A percentile compares a stretch with the other conserved stretches of the same genome.
Evolutionary conservation across 2,329 filamentous ascomycete genomes (phyloP).

Genomic region (Aciculosporium take): DNA sequence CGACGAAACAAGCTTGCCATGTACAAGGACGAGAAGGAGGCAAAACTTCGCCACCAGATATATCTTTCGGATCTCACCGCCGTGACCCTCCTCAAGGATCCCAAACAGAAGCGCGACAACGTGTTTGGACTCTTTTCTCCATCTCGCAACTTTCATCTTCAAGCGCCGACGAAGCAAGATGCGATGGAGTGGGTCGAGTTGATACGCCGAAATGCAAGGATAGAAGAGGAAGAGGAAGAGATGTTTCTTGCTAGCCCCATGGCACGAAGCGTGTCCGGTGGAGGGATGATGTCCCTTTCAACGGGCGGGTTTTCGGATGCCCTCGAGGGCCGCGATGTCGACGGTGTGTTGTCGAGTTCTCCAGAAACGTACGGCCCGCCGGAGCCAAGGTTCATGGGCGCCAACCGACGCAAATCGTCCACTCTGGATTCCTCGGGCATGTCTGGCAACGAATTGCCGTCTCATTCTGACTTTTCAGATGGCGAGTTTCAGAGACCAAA

Average conservation of each 20-base stretch:
- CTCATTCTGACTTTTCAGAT: constrained; percentile 80
- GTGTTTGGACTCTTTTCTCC: constrained; percentile 90
- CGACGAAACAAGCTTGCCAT: constrained; percentile 81
- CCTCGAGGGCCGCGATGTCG: constrained; percentile 19
- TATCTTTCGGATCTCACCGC: constrained; percentile 81
- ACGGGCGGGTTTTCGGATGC: constrained; percentile 4
- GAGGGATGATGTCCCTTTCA: constrained; percentile 2
- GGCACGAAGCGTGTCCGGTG: constrained; percentile 31
- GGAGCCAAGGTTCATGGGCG: constrained; percentile 18
- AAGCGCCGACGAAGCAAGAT: constrained; percentile 58
- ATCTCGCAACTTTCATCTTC: constrained; percentile 80
- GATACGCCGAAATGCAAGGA: constrained; percentile 65
- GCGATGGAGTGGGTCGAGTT: constrained; percentile 75
- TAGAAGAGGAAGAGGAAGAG: constrained; percentile 80
- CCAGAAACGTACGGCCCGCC: constrained; percentile 37
- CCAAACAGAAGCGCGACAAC: constrained; percentile 72
- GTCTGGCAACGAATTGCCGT: constrained; percentile 54
- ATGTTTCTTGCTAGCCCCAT: constrained; percentile 58
- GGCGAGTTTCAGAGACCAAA: constrained; percentile 34
- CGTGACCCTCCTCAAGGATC: constrained; percentile 75
- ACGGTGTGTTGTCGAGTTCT: constrained; percentile 41
- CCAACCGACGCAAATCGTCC: constrained; percentile 42
- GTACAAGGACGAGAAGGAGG: constrained; percentile 85
- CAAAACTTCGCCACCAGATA: constrained; percentile 77
- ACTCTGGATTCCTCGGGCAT: constrained; percentile 49